Evolutionary conservation across 441 rosid species (phyloP).

Genomic region (Bocquillonia castaneifolia): DNA sequence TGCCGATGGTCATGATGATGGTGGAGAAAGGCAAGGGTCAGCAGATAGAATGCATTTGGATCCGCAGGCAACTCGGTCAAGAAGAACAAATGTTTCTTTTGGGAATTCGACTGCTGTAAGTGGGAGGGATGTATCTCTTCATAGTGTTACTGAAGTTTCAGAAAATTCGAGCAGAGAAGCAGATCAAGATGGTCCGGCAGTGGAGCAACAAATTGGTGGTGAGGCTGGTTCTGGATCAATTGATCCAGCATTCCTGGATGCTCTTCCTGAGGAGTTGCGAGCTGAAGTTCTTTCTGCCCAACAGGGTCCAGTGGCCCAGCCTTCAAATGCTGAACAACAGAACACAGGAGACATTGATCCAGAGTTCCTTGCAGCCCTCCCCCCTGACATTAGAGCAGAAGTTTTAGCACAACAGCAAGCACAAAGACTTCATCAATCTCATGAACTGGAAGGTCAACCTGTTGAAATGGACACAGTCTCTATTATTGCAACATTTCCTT

Average conservation of each 20-base stretch:
- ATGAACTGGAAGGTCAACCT: slow-evolving; percentile 99
- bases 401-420: slow-evolving; percentile 97
- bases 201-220: slow-evolving; percentile 61
- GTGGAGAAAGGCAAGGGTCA: slow-evolving; percentile 87
- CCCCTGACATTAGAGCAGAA: slow-evolving; percentile 93
- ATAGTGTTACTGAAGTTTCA: slow-evolving; percentile 89
- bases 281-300: slow-evolving; percentile 97
- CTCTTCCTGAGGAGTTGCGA: slow-evolving; percentile 96
- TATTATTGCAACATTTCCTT: slow-evolving; percentile 95
- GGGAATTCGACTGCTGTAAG: slow-evolving; percentile 48
- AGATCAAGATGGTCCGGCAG: slow-evolving; percentile 70
- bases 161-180: slow-evolving; percentile 88
- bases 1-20: slow-evolving; percentile 99
- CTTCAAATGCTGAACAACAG: slow-evolving; percentile 66
- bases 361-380: slow-evolving; percentile 99
- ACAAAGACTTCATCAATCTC: slow-evolving; percentile 87
- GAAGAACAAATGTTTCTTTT: slow-evolving; percentile 64
- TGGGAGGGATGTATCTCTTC: slow-evolving; percentile 83
- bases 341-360: slow-evolving; percentile 91
- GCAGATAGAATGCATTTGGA: slow-evolving; percentile 56
- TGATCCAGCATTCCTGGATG: slow-evolving; percentile 98
- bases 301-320: slow-evolving; percentile 84
- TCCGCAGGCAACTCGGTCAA: slow-evolving; percentile 53
- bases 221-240: slow-evolving; percentile 73
- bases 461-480: slow-evolving; percentile 99